Evolutionary conservation across 2,329 filamentous ascomycete genomes (phyloP).

Genomic region (Nannizzia gypsea): DNA sequence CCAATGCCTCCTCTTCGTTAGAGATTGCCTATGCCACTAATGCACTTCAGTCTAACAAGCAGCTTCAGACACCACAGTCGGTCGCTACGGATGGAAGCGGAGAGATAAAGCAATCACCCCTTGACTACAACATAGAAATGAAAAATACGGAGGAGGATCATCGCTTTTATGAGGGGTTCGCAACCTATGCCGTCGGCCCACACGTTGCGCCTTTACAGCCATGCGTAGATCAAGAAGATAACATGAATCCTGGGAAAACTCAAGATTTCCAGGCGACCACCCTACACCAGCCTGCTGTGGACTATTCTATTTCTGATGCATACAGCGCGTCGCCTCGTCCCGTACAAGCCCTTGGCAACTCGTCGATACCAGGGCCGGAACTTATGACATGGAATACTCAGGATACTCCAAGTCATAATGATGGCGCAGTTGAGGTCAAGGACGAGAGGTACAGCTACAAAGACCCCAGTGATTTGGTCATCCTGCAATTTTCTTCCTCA

Average conservation of each 20-base stretch:
- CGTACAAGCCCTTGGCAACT: background rate
- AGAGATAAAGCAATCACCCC: background rate
- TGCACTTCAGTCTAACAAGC: background rate
- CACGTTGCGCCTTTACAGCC: background rate
- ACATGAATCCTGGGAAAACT: background rate
- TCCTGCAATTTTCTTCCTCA: constrained; percentile 14
- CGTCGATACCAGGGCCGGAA: background rate
- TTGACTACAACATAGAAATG: background rate
- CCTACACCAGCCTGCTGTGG: too few relatives aligned
- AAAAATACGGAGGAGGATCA: background rate
- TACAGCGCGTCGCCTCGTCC: too few relatives aligned
- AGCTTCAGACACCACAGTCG: background rate
- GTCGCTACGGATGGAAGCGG: background rate
- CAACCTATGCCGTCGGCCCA: background rate
- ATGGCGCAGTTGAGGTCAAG: background rate
- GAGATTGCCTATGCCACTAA: background rate
- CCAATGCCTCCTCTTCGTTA: background rate
- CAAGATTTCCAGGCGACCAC: background rate
- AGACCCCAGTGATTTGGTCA: background rate
- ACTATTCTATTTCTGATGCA: too few relatives aligned
- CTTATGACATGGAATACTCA: background rate
- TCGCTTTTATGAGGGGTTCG: background rate
- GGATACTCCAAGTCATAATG: background rate
- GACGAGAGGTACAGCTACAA: background rate
- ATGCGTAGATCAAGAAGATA: background rate